Evolutionary conservation across 2,329 filamentous ascomycete species (phyloP), one percentile per base, ranked within the genome.

Genomic region (Calonectria montana): DNA sequence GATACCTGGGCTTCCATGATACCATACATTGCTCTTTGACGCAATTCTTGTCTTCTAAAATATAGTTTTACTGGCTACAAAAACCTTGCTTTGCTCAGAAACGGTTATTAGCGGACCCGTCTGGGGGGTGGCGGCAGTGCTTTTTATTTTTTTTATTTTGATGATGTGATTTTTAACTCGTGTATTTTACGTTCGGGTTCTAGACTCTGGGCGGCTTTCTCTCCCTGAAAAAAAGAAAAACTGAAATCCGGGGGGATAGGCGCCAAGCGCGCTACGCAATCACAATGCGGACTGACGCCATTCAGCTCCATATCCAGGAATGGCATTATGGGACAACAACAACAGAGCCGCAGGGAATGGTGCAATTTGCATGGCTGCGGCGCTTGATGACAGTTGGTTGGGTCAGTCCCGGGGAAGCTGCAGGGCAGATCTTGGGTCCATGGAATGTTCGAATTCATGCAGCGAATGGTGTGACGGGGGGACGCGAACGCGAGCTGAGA

Each of bases 301-400:
- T 68, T 59, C 62, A 50, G 63, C 73, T 62, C 43, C 23, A 59
- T 43, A 21, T 37, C 29, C 37, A 45, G 43, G 43, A 47, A 59
- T 27, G 27, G 23, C 57, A 61, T 6, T 15, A 35, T 23, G 37
- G 21, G 10, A 48, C 63, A 45, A 74, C 73, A 45, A 74, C 73
- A 77, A 77, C 73, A 67, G 29, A 39, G 70, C 67, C 71, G 71
- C 67, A 41, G 48, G 7, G 23, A 39, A 77, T 77, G 75, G 67
- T 74, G 69, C 75, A 69, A 77, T 77, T 47, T 37, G 37, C 41
- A 10, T 27, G 35, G 29, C 41, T 55, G 66, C 53, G 23, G 53
- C 59, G 53, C 15, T n/a, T 62, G 65, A 23, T 23, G 23, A 39
- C 39, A 18, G 39, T 43, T 35, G 47, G 55, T 15, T 35, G 43